Base-by-base conservation (phyloP, 495 filamentous ascomycete species). In the Bryoglossum gracile region DNA sequence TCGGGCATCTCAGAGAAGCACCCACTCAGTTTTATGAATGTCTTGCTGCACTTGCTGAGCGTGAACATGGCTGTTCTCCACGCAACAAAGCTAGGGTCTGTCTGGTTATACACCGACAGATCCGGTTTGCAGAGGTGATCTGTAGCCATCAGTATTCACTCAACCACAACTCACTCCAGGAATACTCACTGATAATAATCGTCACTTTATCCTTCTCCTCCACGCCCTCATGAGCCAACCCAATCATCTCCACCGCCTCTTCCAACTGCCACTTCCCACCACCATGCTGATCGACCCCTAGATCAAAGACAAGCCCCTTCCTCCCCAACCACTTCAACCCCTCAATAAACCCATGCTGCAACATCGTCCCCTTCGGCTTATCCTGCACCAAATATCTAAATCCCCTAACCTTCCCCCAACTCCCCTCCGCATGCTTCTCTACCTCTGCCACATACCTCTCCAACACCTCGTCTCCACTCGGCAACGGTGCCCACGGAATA, bases 11-110 rank as follows among this genome's bases (percentile, higher is more conserved):
- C 86, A 3, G 80, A 75, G 61, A 95, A 91, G 30, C 66, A 74
- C 9, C 89, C 89, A 19, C 83, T 89, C n/a, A 94, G 76, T 70
- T 94, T 94, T 78, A 94, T 87, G 68, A 85, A 92, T 4, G 80
- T 83, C 13, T 62, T 68, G 24, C 63, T 62, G 63, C 71, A 80
- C 50, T 71, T 70, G 53, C 76, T 74, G 53, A 87, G 77, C 16
- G 66, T 73, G 62, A 69, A 73, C 67, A 80, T 71, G 53, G 74
- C 66, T 35, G 68, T 69, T 49, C 69, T 65, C 74, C 75, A 78
- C 9, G 48, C 30, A 10, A 79, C 60, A 65, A 83, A 88, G 17
- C 74, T 69, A 5, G 72, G 67, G 48, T 85, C 74, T 4, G 71
- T 66, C 16, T 69, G 57, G 45, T 57, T 63, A 65, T 63, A 62